phyloP scores from a whole-genome alignment of 495 filamentous ascomycete genomes.

The Oidiodendron maius region DNA sequence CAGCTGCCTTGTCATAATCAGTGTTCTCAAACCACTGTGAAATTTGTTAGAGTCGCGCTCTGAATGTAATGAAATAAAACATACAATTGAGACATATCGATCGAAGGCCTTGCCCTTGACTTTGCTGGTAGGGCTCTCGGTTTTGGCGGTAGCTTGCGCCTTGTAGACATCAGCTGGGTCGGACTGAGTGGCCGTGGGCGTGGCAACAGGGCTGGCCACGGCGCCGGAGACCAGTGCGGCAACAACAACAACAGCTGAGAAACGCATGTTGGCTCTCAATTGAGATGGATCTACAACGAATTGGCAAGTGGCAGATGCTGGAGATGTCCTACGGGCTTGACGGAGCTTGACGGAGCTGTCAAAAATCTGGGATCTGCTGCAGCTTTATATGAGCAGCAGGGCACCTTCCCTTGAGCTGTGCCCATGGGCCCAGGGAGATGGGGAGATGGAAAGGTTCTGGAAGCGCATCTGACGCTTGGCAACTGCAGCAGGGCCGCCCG shows the following conservation, averaged over 20 bases:
- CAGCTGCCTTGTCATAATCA: conserved; percentile 41
- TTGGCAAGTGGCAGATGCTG: not conserved
- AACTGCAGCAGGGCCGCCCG: too few species aligned
- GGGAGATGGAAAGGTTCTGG: too few species aligned
- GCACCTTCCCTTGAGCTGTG: too few species aligned
- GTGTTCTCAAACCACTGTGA: conserved; percentile 64
- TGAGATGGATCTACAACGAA: too few species aligned
- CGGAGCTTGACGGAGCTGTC: too few species aligned
- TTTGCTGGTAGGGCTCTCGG: conserved; percentile 47
- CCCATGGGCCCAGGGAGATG: too few species aligned
- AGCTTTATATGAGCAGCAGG: too few species aligned
- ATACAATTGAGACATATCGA: conserved; percentile 53
- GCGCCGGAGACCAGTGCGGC: conserved; percentile 8
- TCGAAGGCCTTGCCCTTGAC: conserved; percentile 63
- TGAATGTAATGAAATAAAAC: not conserved
- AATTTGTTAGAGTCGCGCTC: not conserved
- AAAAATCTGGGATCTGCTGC: too few species aligned
- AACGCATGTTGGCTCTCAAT: conserved; percentile 21
- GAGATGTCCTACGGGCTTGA: too few species aligned
- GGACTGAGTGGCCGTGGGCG: conserved; percentile 21
- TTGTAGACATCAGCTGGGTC: conserved; percentile 17
- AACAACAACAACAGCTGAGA: conserved; percentile 6
- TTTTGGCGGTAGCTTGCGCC: conserved; percentile 30
- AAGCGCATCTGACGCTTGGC: too few species aligned
- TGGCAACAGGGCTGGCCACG: conserved; percentile 3